Conservation (phyloP, 2,329 filamentous ascomycete species). For the Ceratocystiopsis brevicomis region DNA sequence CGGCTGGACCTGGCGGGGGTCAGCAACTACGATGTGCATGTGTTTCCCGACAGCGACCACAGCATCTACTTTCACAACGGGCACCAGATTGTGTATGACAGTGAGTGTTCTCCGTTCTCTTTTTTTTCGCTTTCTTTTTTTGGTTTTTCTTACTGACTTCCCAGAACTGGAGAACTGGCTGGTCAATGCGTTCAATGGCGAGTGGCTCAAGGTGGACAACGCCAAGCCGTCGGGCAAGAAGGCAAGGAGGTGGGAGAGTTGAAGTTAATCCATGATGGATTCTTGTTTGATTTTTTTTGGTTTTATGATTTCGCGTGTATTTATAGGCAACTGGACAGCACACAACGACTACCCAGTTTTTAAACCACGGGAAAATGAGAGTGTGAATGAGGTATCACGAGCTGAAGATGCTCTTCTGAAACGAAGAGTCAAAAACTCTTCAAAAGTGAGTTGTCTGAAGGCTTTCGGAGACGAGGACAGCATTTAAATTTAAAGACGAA, state of each 20-base stretch:
- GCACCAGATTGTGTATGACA: slow-evolving; percentile 79
- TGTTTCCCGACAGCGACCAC: slow-evolving; percentile 94
- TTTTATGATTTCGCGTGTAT: no score
- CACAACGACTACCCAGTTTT: no score
- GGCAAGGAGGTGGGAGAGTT: not conserved
- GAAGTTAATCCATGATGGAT: no score
- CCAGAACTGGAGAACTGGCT: slow-evolving; percentile 74
- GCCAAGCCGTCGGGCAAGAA: slow-evolving; percentile 25
- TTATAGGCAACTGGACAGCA: no score
- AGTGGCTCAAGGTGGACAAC: slow-evolving; percentile 51
- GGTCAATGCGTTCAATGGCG: slow-evolving; percentile 91
- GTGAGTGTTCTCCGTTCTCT: slow-evolving; percentile 34
- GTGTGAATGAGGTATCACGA: no score
- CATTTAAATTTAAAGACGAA: no score
- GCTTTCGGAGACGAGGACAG: no score
- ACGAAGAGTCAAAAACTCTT: no score
- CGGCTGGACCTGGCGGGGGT: slow-evolving; percentile 62
- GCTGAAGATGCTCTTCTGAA: no score
- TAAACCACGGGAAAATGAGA: no score
- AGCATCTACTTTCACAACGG: slow-evolving; percentile 90
- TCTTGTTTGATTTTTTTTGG: no score
- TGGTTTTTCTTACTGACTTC: slow-evolving; percentile 14
- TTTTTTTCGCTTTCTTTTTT: slow-evolving; percentile 10
- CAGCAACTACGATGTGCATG: slow-evolving; percentile 89
- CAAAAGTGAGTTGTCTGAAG: no score